Conservation (phyloP, 352 stramenopile genomes). For the Globisporangium polare region DNA sequence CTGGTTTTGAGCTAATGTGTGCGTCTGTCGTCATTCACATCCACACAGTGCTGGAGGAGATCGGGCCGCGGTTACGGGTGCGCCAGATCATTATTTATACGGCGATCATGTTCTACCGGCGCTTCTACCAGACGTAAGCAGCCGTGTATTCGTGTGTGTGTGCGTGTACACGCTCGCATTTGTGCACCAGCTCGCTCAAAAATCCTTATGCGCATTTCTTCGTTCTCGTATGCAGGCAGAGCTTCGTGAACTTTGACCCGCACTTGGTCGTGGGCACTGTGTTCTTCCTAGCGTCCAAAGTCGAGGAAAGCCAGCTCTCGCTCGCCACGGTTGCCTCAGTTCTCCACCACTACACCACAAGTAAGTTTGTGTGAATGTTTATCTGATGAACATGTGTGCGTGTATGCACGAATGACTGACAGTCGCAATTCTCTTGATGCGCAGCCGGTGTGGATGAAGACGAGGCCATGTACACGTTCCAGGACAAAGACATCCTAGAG, state of each 20-base stretch:
- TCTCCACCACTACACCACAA: conserved; percentile 84
- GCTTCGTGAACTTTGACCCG: conserved; percentile 87
- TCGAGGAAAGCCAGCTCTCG: conserved; percentile 83
- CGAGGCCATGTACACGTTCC: conserved; percentile 86
- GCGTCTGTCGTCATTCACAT: background rate
- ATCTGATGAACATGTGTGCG: background rate
- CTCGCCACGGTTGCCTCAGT: conserved; percentile 75
- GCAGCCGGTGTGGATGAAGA: conserved; percentile 79
- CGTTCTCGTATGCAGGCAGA: conserved; percentile 50
- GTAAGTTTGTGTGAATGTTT: conserved; percentile 26
- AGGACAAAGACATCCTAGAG: conserved; percentile 88
- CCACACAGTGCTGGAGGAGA: conserved; percentile 73
- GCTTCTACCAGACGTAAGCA: conserved; percentile 85
- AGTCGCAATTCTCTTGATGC: background rate
- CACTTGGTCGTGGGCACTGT: conserved; percentile 82
- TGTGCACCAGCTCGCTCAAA: background rate
- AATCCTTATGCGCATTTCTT: background rate
- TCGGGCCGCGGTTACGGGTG: conserved; percentile 72
- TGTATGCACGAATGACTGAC: background rate
- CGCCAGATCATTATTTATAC: conserved; percentile 91
- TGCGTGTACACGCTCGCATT: background rate
- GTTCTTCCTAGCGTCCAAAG: conserved; percentile 85
- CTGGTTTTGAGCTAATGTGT: background rate
- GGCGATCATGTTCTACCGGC: conserved; percentile 86
- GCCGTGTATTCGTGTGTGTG: background rate